Base-by-base conservation (phyloP, 257 asterid genomes). In the Eustoma russellianum region DNA sequence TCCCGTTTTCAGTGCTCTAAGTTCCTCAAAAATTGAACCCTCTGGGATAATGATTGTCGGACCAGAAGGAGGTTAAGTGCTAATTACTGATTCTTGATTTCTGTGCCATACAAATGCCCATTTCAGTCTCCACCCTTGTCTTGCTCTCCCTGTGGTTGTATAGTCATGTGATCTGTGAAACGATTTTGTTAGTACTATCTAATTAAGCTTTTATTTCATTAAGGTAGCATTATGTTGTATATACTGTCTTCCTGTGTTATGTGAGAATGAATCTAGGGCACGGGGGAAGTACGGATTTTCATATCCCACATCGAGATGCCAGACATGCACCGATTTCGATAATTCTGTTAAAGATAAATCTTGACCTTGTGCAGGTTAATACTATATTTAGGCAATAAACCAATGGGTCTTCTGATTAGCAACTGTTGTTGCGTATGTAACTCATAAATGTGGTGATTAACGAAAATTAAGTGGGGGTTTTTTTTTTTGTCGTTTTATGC, bases 61-160 rank as follows among this genome's bases (percentile, higher is more conserved):
- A 66, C 98, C 98, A 14, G 98, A 92, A 85, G 98, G 98, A 83
- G 98, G 98, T 90, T 48, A 38, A 76, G 83, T 67, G 41, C 15
- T 62, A 24, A 24, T 24, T 24, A 24, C 30, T 24, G 30, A 24
- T 24, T 2, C 30, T 24, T 24, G 3, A 24, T 24, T 24, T 24
- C 30, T 24, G 30, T 2, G 30, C 30, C 30, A 24, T 24, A 24
- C 57, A 10, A 41, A 41, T 55, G 17, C n/a, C 13, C 17, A 9
- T 7, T 6, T 10, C 9, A 51, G 43, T 10, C 52, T 35, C 28
- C 12, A 6, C 40, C 33, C 43, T 16, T 13, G 5, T 17, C 7
- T 9, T 48, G n/a, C 52, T 40, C 33, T 15, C 6, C 35, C 18
- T 50, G 18, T 17, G 10, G 9, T 13, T 6, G 3, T 6, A 5